phyloP scores from a whole-genome alignment of 768 basidiomycete genomes.

The Termitomyces titanicus region DNA sequence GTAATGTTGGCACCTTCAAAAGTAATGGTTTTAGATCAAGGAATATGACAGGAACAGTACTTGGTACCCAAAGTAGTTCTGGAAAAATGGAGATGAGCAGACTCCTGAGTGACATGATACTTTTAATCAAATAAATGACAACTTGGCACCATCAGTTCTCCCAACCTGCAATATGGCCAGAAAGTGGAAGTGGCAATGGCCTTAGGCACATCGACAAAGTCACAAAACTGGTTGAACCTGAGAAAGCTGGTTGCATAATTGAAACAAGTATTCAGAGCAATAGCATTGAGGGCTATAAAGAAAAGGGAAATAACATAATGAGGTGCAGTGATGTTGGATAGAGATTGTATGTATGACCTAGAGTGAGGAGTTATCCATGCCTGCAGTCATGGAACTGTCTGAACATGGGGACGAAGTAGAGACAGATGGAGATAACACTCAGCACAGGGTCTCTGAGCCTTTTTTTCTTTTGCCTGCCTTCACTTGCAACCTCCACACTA shows the following conservation, averaged over 20 bases:
- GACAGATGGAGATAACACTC: neutral
- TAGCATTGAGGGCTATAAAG: neutral
- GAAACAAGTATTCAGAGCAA: slow-evolving; percentile 8
- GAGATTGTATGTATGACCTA: neutral
- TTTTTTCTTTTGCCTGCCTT: neutral
- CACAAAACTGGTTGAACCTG: slow-evolving; percentile 20
- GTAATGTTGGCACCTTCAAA: slow-evolving; percentile 21
- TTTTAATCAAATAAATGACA: no score
- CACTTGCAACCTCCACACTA: no score
- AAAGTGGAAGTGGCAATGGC: no score
- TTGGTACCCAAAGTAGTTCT: no score
- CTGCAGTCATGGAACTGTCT: neutral
- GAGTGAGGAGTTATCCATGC: neutral
- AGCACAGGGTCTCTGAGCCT: neutral
- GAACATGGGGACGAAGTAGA: neutral
- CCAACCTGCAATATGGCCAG: no score
- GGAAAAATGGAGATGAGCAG: no score
- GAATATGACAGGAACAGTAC: slow-evolving; percentile 16
- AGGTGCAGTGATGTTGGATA: neutral
- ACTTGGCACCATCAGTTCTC: no score
- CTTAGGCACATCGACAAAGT: neutral
- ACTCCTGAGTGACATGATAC: no score
- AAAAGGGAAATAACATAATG: neutral
- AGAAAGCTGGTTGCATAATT: slow-evolving; percentile 30
- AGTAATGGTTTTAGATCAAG: slow-evolving; percentile 31